phyloP scores from a whole-genome alignment of 352 stramenopile genomes.

The Phytophthora pistaciae region DNA sequence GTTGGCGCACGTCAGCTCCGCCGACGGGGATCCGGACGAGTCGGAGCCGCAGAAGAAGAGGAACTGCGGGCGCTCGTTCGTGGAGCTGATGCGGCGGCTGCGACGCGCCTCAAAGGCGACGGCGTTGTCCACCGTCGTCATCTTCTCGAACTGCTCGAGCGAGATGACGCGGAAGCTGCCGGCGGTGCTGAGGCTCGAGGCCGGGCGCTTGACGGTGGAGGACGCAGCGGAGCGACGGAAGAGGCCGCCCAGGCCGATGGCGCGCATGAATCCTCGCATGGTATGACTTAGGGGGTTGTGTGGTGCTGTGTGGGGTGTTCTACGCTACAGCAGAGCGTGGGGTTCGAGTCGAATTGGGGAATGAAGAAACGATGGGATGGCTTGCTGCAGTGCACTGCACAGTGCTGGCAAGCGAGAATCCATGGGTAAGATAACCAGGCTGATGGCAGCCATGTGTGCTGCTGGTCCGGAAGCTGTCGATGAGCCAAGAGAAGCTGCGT shows the following conservation, averaged over 20 bases:
- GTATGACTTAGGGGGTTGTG: not conserved
- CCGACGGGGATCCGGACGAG: constrained; percentile 35
- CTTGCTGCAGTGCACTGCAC: not conserved
- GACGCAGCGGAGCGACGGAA: constrained; percentile 41
- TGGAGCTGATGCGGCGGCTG: constrained; percentile 50
- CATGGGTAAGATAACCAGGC: constrained; percentile 2
- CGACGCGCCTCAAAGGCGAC: constrained; percentile 32
- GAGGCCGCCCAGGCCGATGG: constrained; percentile 67
- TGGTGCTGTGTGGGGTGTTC: constrained; percentile 8
- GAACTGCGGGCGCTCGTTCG: constrained; percentile 65
- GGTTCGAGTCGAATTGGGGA: constrained; percentile 39
- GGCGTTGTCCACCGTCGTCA: constrained; percentile 30
- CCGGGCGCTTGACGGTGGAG: not conserved
- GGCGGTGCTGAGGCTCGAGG: constrained; percentile 9
- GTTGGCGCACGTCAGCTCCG: constrained; percentile 28
- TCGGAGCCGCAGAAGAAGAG: constrained; percentile 85
- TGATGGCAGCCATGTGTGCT: constrained; percentile 23
- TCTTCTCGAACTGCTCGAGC: constrained; percentile 48
- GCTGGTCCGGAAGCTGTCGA: constrained; percentile 17
- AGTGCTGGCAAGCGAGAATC: constrained; percentile 3
- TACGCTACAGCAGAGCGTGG: constrained; percentile 29
- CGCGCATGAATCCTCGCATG: constrained; percentile 79
- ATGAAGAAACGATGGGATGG: not conserved
- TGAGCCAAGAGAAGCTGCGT: constrained; percentile 27
- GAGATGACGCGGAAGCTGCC: constrained; percentile 48